Conservation (phyloP, 106 monocot genomes). For the Posidonia australis region DNA sequence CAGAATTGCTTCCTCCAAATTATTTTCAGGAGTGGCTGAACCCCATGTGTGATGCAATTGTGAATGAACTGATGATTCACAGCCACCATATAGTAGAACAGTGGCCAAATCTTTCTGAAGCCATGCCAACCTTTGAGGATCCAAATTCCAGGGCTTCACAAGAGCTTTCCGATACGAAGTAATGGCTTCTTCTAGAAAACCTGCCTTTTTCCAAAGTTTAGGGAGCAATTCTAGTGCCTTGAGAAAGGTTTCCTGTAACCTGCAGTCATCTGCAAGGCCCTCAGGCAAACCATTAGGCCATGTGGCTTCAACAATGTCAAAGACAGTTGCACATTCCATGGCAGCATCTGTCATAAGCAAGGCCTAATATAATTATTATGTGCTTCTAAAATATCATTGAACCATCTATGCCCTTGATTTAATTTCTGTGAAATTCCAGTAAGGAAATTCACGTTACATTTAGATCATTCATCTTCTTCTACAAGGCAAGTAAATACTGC, state of each 20-base stretch:
- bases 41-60: slow-evolving; percentile 22
- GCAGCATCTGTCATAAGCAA: no score
- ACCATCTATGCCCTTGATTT: no score
- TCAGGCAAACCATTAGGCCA: no score
- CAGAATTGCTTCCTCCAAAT: slow-evolving; percentile 66
- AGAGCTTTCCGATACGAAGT: slow-evolving; percentile 54
- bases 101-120: slow-evolving; percentile 59
- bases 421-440: no score
- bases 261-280: no score
- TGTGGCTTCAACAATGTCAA: no score
- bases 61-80: slow-evolving; percentile 22
- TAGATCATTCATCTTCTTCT: no score
- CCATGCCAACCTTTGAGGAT: slow-evolving; percentile 25
- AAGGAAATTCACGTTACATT: no score
- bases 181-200: slow-evolving; percentile 53
- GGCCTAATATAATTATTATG: no score
- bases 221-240: slow-evolving; percentile 55
- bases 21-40: slow-evolving; percentile 18
- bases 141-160: slow-evolving; percentile 61
- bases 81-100: slow-evolving; percentile 55
- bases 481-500: no score
- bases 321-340: no score
- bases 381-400: no score
- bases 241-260: slow-evolving; percentile 53
- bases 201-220: slow-evolving; percentile 52